phyloP scores from a whole-genome alignment of 805 yeast genomes.

The Suhomyces sp. region DNA sequence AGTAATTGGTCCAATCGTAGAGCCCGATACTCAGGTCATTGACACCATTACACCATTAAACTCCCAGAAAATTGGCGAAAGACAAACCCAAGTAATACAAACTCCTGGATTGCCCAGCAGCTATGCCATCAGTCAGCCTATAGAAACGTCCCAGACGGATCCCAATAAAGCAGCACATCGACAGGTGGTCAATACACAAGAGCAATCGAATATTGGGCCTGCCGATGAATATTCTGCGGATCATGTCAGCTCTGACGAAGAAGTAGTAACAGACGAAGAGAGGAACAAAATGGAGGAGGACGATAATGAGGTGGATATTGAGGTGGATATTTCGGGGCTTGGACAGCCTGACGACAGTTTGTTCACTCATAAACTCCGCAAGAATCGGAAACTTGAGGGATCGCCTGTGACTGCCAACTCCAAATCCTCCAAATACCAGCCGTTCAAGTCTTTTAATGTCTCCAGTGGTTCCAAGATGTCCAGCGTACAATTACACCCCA shows the following conservation, averaged over 20 bases:
- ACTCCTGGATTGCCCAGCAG: neutral
- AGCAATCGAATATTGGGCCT: conserved; percentile 6
- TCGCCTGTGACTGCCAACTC: neutral
- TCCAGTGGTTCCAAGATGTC: conserved; percentile 1
- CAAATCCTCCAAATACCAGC: neutral
- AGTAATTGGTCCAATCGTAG: neutral
- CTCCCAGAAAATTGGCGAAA: neutral
- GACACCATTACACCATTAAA: neutral
- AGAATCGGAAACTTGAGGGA: conserved; percentile 6
- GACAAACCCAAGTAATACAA: neutral
- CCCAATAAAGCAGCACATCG: conserved; percentile 17
- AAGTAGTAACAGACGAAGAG: conserved; percentile 12
- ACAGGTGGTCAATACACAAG: conserved; percentile 35
- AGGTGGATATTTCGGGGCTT: conserved; percentile 12
- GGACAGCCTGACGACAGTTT: conserved; percentile 23
- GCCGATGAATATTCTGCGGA: neutral
- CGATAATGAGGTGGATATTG: conserved; percentile 12
- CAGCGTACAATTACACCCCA: neutral
- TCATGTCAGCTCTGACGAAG: conserved; percentile 3
- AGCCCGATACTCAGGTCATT: neutral
- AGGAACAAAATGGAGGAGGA: neutral
- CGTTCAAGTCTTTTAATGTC: neutral
- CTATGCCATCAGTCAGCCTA: neutral
- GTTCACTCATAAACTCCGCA: conserved; percentile 18
- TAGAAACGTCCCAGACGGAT: neutral